Evolutionary conservation across 1,284 basidiomycete genomes (phyloP), one percentile per base, ranked within the genome.

Genomic region (Moesziomyces aphidis): DNA sequence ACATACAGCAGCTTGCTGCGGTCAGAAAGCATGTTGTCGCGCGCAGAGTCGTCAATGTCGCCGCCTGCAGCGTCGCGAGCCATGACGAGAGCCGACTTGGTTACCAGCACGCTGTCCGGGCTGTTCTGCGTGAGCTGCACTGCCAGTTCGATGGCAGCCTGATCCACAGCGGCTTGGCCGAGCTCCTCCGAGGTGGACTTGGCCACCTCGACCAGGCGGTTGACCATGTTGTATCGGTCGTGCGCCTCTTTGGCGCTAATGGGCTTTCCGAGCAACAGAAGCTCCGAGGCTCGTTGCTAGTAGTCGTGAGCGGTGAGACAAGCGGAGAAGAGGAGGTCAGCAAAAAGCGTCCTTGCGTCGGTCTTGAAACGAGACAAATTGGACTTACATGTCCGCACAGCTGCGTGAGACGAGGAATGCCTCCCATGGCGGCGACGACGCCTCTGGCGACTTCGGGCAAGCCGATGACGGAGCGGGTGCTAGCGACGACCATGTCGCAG

Each of bases 381-480:
- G 13, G 7, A 70, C 70, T 63, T 50, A 66, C 78, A 49, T 79
- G 77, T 56, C 80, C 80, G 51, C 76, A 72, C 15, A 71, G 73
- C 39, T 69, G 75, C 23, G 74, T 77, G 28, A 84, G 52, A 44
- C 80, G 73, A 15, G 59, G 86, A 86, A 80, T 81, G 88, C 92
- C 93, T 78, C 93, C 93, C 78, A 91, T 89, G 11, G 88, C 86
- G 10, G 91, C 92, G 23, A 91, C 84, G 2, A 93, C 93, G 0
- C 93, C 93, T 46, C 91, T 88, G 82, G 90, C 90, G 3, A 93
- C 93, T 78, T 95, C 93, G 0, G 92, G 92, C 39, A 94, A 87
- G 4, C 89, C 91, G 66, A 95, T 91, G 61, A 88, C 89, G 7
- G 91, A 90, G 13, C 90, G 88, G 48, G 90, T 87, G 59, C 87